Base-by-base conservation (phyloP, 306 rosid species). In the Prunus mira region DNA sequence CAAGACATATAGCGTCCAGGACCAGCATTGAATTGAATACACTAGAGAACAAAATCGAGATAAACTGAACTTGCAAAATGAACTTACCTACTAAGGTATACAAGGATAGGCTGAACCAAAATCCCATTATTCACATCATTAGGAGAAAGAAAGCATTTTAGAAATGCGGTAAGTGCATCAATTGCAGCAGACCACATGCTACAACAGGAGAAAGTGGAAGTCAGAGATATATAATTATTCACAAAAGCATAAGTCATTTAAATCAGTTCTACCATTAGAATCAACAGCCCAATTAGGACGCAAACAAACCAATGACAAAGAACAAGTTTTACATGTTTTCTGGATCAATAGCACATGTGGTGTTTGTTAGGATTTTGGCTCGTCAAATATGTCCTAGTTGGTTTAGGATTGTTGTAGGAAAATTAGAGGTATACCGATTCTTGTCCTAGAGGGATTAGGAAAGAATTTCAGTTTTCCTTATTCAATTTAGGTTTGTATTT, bases 151-250 rank as follows among this genome's bases (percentile, higher is more conserved):
- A 90, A 95, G 89, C 97, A 92, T 72, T 85, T 88, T 83, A 90
- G 69, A 81, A 95, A 95, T 47, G 99, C 87, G 8, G 96, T 84
- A 58, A 95, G 97, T 15, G 97, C 97, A 84, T 90, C 93, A 79
- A 92, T 83, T 64, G 99, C 99, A 19, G 96, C 89, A 83, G 99
- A 89, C 97, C 96, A 95, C 82, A 95, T 93, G 32, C 98, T 95
- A 84, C 87, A 83, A 86, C 83, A 78, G 25, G 74, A 77, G 71
- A 55, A 67, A 55, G 64, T 30, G 38, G 65, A 57, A 68, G 27
- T 25, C 13, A 82, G 12, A 46, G 38, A 20, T 58, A 24, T 32
- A 55, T 13, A 65, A 81, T n/a, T 24, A 38, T 30, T 30, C 41
- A 27, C 51, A 58, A 18, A 18, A 70, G 34, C 74, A 70, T 9